Percentiles rank a stretch among this genome's conserved stretches.
Evolutionary conservation across 2,329 filamentous ascomycete genomes (phyloP).

Genomic region (Macrophomina phaseolina): DNA sequence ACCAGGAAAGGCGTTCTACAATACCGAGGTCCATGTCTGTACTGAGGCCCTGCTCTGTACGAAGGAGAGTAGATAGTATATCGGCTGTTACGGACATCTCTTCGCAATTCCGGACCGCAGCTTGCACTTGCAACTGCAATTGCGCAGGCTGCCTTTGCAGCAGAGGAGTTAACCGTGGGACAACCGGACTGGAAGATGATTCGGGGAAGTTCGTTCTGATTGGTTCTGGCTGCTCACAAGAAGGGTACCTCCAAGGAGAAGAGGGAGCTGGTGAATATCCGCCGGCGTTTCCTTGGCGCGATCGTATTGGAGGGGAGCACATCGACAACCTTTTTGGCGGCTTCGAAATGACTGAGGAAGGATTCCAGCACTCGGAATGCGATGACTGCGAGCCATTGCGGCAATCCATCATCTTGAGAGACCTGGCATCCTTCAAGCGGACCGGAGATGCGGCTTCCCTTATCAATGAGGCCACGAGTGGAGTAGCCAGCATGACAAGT

Average conservation of each 20-base stretch:
- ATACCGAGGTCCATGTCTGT: background rate
- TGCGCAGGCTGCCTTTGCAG: constrained; percentile 10
- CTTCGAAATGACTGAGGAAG: constrained; percentile 17
- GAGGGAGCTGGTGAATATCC: background rate
- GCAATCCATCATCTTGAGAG: constrained; percentile 18
- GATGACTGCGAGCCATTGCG: constrained; percentile 6
- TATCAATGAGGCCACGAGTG: constrained; percentile 20
- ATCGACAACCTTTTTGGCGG: constrained; percentile 18
- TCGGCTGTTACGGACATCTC: background rate
- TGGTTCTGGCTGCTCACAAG: background rate
- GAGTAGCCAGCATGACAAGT: constrained; percentile 17
- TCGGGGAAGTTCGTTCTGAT: constrained; percentile 1
- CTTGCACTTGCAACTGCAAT: constrained; percentile 17
- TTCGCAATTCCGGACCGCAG: background rate
- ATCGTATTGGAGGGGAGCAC: background rate
- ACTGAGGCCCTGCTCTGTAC: background rate
- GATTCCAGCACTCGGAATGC: constrained; percentile 9
- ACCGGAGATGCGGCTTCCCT: constrained; percentile 6
- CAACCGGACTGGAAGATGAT: background rate
- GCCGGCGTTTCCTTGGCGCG: constrained; percentile 9
- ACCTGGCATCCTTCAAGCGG: constrained; percentile 16
- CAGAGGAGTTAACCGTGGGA: background rate
- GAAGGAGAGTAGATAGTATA: constrained; percentile 1
- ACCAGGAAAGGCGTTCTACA: no score
- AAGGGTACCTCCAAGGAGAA: background rate